phyloP scores from a whole-genome alignment of 2,329 filamentous ascomycete genomes.

The Apiospora phragmitis region DNA sequence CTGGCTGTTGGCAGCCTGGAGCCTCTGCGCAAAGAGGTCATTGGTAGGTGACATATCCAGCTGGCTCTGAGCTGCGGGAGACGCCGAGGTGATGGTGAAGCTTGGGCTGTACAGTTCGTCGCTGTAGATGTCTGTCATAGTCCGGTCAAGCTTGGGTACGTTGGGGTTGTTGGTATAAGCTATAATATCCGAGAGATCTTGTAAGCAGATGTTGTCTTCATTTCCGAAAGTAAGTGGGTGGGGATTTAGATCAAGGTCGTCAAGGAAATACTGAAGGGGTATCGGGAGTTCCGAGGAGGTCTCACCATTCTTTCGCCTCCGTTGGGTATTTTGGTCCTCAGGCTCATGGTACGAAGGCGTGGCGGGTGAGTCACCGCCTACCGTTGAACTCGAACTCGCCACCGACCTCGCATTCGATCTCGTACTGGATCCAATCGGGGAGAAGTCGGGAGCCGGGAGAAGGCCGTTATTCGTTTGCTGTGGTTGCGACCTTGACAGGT shows the following conservation, averaged over 20 bases:
- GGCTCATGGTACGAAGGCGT: slow-evolving; percentile 54
- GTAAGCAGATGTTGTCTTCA: slow-evolving; percentile 67
- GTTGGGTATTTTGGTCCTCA: slow-evolving; percentile 38
- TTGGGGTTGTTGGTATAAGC: slow-evolving; percentile 43
- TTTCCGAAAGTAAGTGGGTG: slow-evolving; percentile 23
- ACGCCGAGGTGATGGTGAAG: slow-evolving; percentile 58
- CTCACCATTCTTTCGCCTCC: slow-evolving; percentile 58
- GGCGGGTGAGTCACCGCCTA: slow-evolving; percentile 59
- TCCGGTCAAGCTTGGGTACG: slow-evolving; percentile 77
- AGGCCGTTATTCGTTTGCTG: slow-evolving; percentile 42
- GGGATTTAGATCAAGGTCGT: neutral
- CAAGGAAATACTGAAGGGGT: slow-evolving; percentile 14
- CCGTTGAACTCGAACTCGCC: slow-evolving; percentile 50
- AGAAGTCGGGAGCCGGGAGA: slow-evolving; percentile 47
- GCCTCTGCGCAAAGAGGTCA: slow-evolving; percentile 70
- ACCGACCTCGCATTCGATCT: slow-evolving; percentile 56
- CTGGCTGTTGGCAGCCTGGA: slow-evolving; percentile 78
- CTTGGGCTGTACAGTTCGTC: slow-evolving; percentile 83
- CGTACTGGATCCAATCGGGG: slow-evolving; percentile 33
- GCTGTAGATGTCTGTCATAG: slow-evolving; percentile 80
- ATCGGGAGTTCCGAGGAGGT: slow-evolving; percentile 21
- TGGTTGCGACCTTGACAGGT: slow-evolving; percentile 35
- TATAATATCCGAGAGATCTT: slow-evolving; percentile 54
- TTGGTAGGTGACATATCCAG: slow-evolving; percentile 52
- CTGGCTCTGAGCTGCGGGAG: slow-evolving; percentile 47